A percentile compares a stretch with the other conserved stretches of the same genome.
phyloP scores from a whole-genome alignment of 225 moss, liverwort and hornwort genomes.

The Climacium dendroides region DNA sequence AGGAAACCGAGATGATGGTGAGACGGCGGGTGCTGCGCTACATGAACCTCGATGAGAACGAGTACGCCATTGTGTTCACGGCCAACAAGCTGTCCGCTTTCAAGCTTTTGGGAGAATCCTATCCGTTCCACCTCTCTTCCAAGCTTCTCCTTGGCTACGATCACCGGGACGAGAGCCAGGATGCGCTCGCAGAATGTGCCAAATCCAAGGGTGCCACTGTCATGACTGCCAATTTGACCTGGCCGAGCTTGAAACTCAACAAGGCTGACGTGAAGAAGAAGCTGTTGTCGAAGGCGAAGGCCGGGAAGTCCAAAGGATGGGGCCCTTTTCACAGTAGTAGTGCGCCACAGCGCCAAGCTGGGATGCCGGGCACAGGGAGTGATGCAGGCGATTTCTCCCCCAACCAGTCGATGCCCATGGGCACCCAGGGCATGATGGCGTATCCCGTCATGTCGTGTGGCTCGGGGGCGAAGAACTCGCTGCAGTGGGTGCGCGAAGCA shows the following conservation, averaged over 20 bases:
- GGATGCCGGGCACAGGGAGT: not conserved
- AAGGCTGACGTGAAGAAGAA: constrained; percentile 35
- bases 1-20: constrained; percentile 37
- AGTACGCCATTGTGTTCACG: constrained; percentile 49
- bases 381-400: constrained; percentile 11
- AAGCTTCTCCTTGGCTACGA: constrained; percentile 51
- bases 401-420: constrained; percentile 18
- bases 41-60: constrained; percentile 56
- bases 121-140: constrained; percentile 39
- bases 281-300: constrained; percentile 17
- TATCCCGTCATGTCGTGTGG: constrained; percentile 40
- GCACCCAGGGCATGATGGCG: constrained; percentile 36
- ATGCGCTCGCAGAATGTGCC: constrained; percentile 45
- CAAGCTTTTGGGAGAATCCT: constrained; percentile 54
- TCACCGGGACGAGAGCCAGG: constrained; percentile 34
- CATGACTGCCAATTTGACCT: constrained; percentile 19
- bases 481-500: constrained; percentile 45
- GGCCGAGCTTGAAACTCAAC: constrained; percentile 46
- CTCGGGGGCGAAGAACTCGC: constrained; percentile 36
- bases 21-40: constrained; percentile 39
- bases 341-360: not conserved
- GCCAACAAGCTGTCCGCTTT: constrained; percentile 49
- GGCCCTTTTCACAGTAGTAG: not conserved
- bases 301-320: constrained; percentile 20
- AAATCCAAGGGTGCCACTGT: constrained; percentile 35